phyloP scores from a whole-genome alignment of 129 eudicot species.

The Escallonia rubra region DNA sequence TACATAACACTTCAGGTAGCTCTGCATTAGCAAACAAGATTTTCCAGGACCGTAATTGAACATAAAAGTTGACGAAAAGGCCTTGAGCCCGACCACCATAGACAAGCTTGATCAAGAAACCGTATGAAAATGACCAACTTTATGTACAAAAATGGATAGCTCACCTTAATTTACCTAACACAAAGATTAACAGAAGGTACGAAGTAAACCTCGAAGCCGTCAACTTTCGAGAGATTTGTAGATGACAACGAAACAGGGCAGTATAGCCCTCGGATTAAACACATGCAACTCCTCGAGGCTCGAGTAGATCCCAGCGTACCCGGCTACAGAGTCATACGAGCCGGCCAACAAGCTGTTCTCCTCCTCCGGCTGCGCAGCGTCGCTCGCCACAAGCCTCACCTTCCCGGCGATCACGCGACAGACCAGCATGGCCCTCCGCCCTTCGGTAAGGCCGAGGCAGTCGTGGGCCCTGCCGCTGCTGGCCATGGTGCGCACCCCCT shows the following conservation, averaged over 20 bases:
- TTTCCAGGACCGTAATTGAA: too few relatives aligned
- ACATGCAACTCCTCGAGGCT: slow-evolving; percentile 70
- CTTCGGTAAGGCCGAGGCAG: slow-evolving; percentile 28
- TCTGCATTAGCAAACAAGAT: too few relatives aligned
- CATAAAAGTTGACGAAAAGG: too few relatives aligned
- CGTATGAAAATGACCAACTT: too few relatives aligned
- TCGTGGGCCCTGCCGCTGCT: slow-evolving; percentile 91
- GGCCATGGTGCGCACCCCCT: slow-evolving; percentile 71
- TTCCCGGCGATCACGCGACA: slow-evolving; percentile 88
- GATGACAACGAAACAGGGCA: slow-evolving; percentile 88
- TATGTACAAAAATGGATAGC: too few relatives aligned
- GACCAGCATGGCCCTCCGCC: slow-evolving; percentile 76
- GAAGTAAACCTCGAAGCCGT: not conserved
- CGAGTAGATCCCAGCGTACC: slow-evolving; percentile 60
- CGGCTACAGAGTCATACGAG: slow-evolving; percentile 61
- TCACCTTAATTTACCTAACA: too few relatives aligned
- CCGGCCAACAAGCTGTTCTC: slow-evolving; percentile 27
- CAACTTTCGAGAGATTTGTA: slow-evolving; percentile 53
- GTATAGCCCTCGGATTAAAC: slow-evolving; percentile 74
- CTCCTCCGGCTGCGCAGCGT: slow-evolving; percentile 37
- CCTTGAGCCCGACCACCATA: too few relatives aligned
- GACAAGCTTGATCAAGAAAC: too few relatives aligned
- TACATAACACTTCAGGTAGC: too few relatives aligned
- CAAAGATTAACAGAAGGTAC: too few relatives aligned
- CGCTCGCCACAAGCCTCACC: slow-evolving; percentile 49